Conservation (phyloP, 2,329 filamentous ascomycete genomes). For the Helotiales sp. region DNA sequence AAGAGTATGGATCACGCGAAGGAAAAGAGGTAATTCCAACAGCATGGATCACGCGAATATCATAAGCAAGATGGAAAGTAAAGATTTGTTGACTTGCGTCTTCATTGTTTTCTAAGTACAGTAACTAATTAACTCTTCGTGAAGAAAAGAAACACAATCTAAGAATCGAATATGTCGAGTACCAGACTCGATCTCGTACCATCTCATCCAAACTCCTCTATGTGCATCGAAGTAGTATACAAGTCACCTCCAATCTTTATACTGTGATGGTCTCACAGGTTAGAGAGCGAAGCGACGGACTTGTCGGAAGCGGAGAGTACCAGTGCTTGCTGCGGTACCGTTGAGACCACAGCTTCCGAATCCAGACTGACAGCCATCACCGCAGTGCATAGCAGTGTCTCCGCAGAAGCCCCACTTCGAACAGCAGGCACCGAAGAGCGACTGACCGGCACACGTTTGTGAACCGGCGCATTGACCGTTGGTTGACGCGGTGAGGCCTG, state of each 20-base stretch:
- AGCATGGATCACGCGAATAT: background rate
- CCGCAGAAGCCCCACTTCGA: slow-evolving; percentile 17
- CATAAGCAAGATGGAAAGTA: background rate
- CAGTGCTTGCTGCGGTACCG: background rate
- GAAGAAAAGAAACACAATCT: background rate
- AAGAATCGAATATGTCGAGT: too few relatives aligned
- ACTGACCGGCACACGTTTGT: slow-evolving; percentile 4
- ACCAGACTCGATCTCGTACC: background rate
- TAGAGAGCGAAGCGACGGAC: background rate
- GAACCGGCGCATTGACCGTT: background rate
- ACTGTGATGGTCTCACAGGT: background rate
- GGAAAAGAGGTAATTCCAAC: too few relatives aligned
- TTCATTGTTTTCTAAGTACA: background rate
- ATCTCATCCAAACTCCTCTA: background rate
- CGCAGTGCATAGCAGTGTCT: slow-evolving; percentile 2
- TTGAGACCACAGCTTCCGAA: slow-evolving; percentile 13
- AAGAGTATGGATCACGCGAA: too few relatives aligned
- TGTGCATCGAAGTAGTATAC: background rate
- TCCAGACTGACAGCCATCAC: slow-evolving; percentile 7
- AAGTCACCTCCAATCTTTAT: background rate
- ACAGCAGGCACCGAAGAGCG: slow-evolving; percentile 6
- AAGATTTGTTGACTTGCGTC: background rate
- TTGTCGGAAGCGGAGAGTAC: background rate
- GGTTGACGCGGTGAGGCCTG: background rate
- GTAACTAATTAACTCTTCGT: background rate